A percentile compares a stretch with the other conserved stretches of the same genome.
Evolutionary conservation across 164 flowering plant species (phyloP).

Genomic region (Dillenia suffruticosa): DNA sequence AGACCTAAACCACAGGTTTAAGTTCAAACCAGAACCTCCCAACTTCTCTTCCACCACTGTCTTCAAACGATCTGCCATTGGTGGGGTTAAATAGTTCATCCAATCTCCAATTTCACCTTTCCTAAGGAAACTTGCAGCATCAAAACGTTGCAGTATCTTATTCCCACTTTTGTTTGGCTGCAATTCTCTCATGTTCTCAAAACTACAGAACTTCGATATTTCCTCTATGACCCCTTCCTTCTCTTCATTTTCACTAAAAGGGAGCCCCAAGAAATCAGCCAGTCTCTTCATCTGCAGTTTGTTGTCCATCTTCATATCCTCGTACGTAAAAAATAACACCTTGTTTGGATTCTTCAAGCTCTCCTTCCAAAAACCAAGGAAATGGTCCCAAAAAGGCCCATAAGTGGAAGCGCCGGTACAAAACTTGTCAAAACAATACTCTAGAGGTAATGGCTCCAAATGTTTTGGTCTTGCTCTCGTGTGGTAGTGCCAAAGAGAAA

Average conservation of each 20-base stretch:
- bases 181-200: constrained; percentile 10
- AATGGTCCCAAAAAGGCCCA: constrained; percentile 19
- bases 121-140: constrained; percentile 2
- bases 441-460: background rate
- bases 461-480: background rate
- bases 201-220: constrained; percentile 15
- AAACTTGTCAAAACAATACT: constrained; percentile 8
- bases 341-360: constrained; percentile 5
- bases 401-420: constrained; percentile 9
- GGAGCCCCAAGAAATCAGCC: constrained; percentile 9
- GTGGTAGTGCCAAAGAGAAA: constrained; percentile 15
- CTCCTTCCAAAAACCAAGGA: constrained; percentile 13
- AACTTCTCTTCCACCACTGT: too few relatives aligned
- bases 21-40: constrained; percentile 4
- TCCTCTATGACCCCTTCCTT: constrained; percentile 10
- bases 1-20: too few relatives aligned
- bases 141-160: background rate
- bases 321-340: constrained; percentile 21
- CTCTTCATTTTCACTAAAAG: constrained; percentile 12
- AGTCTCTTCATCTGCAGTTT: constrained; percentile 10
- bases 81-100: constrained; percentile 7
- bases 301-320: constrained; percentile 17
- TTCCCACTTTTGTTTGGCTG: constrained; percentile 9
- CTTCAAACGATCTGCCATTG: background rate
- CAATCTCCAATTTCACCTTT: constrained; percentile 14